These are phyloP conservation scores for Colletotrichum euphorbiae DNA, from an alignment of 2,329 filamentous ascomycete genomes.

Conservation along the genomic window DNA sequence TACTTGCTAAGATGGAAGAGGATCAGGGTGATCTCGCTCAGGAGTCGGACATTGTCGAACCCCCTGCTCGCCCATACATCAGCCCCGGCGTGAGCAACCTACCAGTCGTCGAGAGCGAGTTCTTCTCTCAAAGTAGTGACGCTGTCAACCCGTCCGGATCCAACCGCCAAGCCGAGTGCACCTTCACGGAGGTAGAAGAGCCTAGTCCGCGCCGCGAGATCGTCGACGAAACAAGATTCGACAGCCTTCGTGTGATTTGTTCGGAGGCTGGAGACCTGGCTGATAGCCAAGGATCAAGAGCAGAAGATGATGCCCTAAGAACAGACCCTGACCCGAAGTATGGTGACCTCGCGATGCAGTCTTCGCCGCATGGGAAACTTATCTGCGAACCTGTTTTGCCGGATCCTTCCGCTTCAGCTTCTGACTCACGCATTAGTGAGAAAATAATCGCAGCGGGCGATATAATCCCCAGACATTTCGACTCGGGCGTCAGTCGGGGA, in stretches of 20 bases:
- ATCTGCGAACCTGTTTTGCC: not conserved
- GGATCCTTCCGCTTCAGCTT: too few relatives aligned
- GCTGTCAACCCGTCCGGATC: not conserved
- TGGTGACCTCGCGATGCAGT: not conserved
- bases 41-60: not conserved
- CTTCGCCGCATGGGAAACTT: not conserved
- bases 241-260: not conserved
- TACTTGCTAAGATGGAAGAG: not conserved
- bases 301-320: not conserved
- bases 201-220: not conserved
- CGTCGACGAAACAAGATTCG: slow-evolving; percentile 2
- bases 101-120: not conserved
- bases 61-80: not conserved
- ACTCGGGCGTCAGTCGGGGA: too few relatives aligned
- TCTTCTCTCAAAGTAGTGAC: not conserved
- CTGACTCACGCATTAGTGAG: too few relatives aligned
- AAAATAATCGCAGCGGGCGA: too few relatives aligned
- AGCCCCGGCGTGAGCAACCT: slow-evolving; percentile 24
- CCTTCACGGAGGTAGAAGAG: not conserved
- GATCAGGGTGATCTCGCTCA: too few relatives aligned
- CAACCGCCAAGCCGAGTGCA: too few relatives aligned
- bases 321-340: not conserved
- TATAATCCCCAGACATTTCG: too few relatives aligned
- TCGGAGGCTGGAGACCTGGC: not conserved
- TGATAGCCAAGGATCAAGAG: not conserved